Conservation (phyloP, 306 rosid genomes). For the Trifolium subterraneum region DNA sequence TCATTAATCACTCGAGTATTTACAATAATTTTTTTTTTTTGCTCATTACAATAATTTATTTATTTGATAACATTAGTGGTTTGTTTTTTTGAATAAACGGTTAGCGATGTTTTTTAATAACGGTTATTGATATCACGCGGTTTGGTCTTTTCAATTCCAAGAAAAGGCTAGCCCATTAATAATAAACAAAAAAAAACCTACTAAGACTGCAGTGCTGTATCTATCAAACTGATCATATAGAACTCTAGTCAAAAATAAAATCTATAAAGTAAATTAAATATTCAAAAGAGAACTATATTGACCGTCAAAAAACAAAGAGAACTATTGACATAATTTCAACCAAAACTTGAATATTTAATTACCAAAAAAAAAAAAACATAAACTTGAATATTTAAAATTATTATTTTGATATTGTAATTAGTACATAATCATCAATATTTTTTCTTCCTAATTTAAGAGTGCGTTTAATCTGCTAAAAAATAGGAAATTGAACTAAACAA, state of each 20-base stretch:
- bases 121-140: not conserved
- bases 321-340: not conserved
- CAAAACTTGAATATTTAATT: not conserved
- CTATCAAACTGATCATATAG: not conserved
- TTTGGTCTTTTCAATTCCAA: constrained; percentile 22
- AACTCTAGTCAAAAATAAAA: not conserved
- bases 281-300: not conserved
- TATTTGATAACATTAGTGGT: no score
- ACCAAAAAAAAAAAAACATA: no score
- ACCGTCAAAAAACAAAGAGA: no score
- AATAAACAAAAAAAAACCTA: not conserved
- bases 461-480: no score
- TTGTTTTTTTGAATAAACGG: no score
- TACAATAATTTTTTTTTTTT: no score
- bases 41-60: no score
- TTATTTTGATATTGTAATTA: not conserved
- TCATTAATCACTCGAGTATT: no score
- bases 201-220: constrained; percentile 2
- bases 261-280: not conserved
- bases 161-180: not conserved
- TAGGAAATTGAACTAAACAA: no score
- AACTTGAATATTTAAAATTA: not conserved
- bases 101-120: no score
- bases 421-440: not conserved
- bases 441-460: no score